phyloP scores from a whole-genome alignment of 1,139 yeast genomes.

The Geotrichum siamense region DNA sequence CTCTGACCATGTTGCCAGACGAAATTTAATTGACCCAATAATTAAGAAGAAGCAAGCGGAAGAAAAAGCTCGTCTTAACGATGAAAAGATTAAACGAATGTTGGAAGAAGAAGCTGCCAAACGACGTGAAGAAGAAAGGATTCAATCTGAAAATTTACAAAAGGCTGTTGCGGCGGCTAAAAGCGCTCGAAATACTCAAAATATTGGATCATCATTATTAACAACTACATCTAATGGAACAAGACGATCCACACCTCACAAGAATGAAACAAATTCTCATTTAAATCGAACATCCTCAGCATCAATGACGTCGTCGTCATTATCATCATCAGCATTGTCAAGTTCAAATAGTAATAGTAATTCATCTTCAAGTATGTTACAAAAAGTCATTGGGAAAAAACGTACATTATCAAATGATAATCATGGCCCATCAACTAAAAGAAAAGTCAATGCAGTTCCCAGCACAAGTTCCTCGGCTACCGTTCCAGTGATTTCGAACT shows the following conservation, averaged over 20 bases:
- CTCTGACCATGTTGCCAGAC: conserved; percentile 30
- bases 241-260: too few relatives aligned
- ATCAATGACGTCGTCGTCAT: background rate
- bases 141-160: conserved; percentile 9
- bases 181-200: background rate
- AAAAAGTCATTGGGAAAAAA: conserved; percentile 8
- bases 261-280: background rate
- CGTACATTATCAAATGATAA: conserved; percentile 2
- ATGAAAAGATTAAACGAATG: conserved; percentile 9
- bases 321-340: background rate
- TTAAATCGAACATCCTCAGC: background rate
- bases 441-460: background rate
- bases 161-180: conserved; percentile 8
- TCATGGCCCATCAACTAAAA: conserved; percentile 1
- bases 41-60: conserved; percentile 21
- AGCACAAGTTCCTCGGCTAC: background rate
- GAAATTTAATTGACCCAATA: conserved; percentile 30
- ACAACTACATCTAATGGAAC: background rate
- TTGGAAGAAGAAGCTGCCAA: conserved; percentile 16
- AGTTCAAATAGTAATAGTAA: background rate
- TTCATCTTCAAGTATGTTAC: conserved; percentile 1
- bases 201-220: background rate
- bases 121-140: conserved; percentile 8
- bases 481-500: background rate
- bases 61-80: conserved; percentile 5